Percentiles rank a stretch among this genome's conserved stretches.
phyloP scores from a whole-genome alignment of 257 asterid species.

The Nicotiana noctiflora region DNA sequence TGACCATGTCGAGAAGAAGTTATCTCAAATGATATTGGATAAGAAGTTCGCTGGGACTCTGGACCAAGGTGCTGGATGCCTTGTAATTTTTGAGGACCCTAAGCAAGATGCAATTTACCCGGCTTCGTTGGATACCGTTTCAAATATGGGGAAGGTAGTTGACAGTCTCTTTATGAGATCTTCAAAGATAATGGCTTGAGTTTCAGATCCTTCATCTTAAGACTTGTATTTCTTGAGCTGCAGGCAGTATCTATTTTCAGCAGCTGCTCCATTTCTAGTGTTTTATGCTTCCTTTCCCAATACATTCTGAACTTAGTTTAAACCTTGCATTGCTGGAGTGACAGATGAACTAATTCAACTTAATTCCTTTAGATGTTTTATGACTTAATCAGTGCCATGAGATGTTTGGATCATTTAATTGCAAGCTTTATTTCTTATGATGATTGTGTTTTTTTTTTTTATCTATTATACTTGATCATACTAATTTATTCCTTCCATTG shows the following conservation, averaged over 20 bases:
- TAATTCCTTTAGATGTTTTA: background rate
- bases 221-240: slow-evolving; percentile 1
- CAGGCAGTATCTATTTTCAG: background rate
- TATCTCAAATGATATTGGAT: slow-evolving; percentile 42
- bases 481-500: too few species aligned
- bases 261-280: background rate
- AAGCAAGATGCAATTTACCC: slow-evolving; percentile 40
- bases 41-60: slow-evolving; percentile 45
- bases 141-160: slow-evolving; percentile 44
- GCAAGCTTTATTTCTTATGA: background rate
- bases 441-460: background rate
- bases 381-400: background rate
- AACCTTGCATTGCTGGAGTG: background rate
- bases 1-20: slow-evolving; percentile 41
- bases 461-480: too few species aligned
- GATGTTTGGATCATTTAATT: background rate
- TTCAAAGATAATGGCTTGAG: slow-evolving; percentile 30
- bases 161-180: slow-evolving; percentile 36
- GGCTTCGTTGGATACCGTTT: slow-evolving; percentile 32
- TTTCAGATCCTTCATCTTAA: background rate
- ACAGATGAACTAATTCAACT: background rate
- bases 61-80: slow-evolving; percentile 49
- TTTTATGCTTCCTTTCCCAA: slow-evolving; percentile 3
- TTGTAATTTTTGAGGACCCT: slow-evolving; percentile 37
- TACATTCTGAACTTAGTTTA: background rate